Percentiles rank a stretch among this genome's conserved stretches.
phyloP scores from a whole-genome alignment of 129 eudicot genomes.

The Tagetes patula region DNA sequence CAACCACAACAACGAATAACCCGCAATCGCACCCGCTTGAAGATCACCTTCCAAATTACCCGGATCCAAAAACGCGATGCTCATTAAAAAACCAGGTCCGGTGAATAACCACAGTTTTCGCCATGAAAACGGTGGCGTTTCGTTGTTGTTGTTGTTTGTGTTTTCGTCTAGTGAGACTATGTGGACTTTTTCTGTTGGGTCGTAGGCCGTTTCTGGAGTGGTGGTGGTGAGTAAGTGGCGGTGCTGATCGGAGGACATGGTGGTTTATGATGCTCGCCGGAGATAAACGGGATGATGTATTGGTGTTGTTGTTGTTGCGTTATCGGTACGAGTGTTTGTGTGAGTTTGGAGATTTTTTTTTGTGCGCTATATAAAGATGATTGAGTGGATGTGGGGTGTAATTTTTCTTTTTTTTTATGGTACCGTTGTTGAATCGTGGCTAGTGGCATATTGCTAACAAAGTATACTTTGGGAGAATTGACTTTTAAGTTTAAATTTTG shows the following conservation, averaged over 20 bases:
- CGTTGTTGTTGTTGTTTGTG: not conserved
- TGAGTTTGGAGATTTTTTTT: not conserved
- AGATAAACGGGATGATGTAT: not conserved
- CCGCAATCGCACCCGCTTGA: slow-evolving; percentile 11
- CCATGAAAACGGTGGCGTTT: slow-evolving; percentile 6
- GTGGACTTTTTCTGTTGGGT: slow-evolving; percentile 10
- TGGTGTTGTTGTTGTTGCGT: not conserved
- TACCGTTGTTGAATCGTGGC: not conserved
- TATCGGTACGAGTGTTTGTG: not conserved
- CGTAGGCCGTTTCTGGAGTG: not conserved
- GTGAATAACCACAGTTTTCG: slow-evolving; percentile 15
- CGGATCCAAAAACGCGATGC: slow-evolving; percentile 16
- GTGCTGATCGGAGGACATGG: slow-evolving; percentile 14
- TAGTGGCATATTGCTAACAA: not conserved
- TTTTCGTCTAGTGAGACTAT: slow-evolving; percentile 4
- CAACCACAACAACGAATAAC: slow-evolving; percentile 6
- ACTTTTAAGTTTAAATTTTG: no score
- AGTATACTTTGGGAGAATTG: no score
- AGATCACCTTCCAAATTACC: slow-evolving; percentile 20
- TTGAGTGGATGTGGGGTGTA: not conserved
- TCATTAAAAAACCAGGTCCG: slow-evolving; percentile 9
- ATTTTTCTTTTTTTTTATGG: not conserved
- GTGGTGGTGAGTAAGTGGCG: not conserved
- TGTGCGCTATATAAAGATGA: not conserved
- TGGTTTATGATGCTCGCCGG: not conserved